Percentiles rank a stretch among this genome's conserved stretches.
Evolutionary conservation across 1,284 basidiomycete species (phyloP).

Genomic region (Trichosporon sp.): DNA sequence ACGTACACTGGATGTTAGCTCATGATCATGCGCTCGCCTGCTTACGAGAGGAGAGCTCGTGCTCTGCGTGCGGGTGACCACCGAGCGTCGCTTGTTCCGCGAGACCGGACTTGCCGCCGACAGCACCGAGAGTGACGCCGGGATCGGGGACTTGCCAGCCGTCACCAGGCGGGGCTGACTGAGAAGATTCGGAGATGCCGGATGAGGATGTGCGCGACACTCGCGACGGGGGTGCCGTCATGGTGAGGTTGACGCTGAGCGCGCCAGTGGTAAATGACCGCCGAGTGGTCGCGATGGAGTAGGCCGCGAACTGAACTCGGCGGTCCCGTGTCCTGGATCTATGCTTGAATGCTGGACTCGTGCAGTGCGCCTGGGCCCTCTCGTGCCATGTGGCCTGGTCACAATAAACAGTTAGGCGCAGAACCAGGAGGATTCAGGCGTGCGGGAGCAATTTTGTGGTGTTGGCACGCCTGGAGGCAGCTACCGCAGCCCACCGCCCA

Average conservation of each 20-base stretch:
- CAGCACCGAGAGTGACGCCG: slow-evolving; percentile 9
- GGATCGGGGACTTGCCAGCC: slow-evolving; percentile 15
- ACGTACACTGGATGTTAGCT: slow-evolving; percentile 21
- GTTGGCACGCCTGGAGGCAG: background rate
- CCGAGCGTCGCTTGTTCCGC: slow-evolving; percentile 1
- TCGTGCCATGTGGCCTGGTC: background rate
- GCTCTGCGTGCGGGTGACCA: slow-evolving; percentile 7
- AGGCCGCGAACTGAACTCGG: background rate
- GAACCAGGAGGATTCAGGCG: background rate
- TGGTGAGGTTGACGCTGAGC: slow-evolving; percentile 1
- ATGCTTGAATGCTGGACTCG: background rate
- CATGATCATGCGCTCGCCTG: background rate
- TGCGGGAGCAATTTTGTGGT: background rate
- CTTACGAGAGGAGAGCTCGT: background rate
- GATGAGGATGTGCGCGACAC: slow-evolving; percentile 3
- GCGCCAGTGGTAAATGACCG: slow-evolving; percentile 18
- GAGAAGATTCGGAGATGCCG: background rate
- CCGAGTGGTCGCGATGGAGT: slow-evolving; percentile 7
- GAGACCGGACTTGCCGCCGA: slow-evolving; percentile 15
- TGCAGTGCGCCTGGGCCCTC: background rate
- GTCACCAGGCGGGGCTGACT: background rate
- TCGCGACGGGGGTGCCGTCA: slow-evolving; percentile 18
- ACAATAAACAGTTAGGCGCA: background rate
- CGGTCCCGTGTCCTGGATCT: slow-evolving; percentile 9
- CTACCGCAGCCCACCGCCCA: background rate